These are phyloP conservation scores for Solanum okadae DNA, from an alignment of 257 asterid genomes.

Conservation along the genomic window DNA sequence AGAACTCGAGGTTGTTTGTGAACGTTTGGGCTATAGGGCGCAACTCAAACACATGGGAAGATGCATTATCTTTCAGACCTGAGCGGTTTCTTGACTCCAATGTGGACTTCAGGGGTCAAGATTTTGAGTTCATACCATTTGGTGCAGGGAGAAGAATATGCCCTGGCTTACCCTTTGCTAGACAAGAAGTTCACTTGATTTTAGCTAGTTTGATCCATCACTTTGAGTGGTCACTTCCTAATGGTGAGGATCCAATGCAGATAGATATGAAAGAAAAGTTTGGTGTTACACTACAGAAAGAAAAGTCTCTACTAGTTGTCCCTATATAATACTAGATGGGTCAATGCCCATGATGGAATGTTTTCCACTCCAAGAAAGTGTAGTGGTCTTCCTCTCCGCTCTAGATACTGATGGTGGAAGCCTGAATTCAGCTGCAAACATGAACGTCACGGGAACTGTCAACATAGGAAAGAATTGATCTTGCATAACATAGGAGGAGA, in stretches of 20 bases:
- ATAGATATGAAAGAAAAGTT: slow-evolving; percentile 17
- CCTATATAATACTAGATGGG: neutral
- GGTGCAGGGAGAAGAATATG: slow-evolving; percentile 46
- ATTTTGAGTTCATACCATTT: slow-evolving; percentile 35
- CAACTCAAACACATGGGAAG: slow-evolving; percentile 24
- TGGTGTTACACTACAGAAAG: slow-evolving; percentile 12
- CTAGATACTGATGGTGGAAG: no score
- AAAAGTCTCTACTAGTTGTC: slow-evolving; percentile 1
- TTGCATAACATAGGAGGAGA: no score
- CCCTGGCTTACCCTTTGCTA: slow-evolving; percentile 34
- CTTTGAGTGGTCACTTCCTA: slow-evolving; percentile 24
- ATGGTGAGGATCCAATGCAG: neutral
- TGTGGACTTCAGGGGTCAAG: slow-evolving; percentile 29
- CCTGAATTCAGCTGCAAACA: no score
- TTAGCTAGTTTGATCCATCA: slow-evolving; percentile 15
- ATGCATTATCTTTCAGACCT: slow-evolving; percentile 23
- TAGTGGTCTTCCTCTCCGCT: no score
- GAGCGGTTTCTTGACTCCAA: slow-evolving; percentile 21
- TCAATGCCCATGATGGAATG: no score
- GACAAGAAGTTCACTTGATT: slow-evolving; percentile 10
- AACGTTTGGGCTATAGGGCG: slow-evolving; percentile 33
- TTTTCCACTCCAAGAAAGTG: no score
- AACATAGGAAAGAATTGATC: no score
- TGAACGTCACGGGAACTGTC: no score
- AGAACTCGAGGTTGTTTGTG: slow-evolving; percentile 13